Base-by-base conservation (phyloP, 768 basidiomycete species). In the Macrolepiota albuminosa region DNA sequence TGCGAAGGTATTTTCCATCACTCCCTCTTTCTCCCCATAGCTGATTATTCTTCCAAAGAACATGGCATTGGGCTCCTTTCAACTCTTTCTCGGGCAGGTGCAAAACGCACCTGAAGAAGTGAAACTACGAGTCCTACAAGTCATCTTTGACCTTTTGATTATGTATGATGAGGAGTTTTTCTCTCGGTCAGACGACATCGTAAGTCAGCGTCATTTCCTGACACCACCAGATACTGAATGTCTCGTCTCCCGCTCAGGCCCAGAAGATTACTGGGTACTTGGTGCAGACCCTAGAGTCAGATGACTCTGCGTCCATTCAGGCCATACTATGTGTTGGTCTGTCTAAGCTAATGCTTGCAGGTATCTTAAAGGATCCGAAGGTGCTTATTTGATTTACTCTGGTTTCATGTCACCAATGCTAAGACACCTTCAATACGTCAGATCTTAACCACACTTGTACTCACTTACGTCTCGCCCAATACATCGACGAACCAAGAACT, bases 61-160 rank as follows among this genome's bases (percentile, higher is more conserved):
- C 64, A 86, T 88, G 82, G 86, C 86, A 0, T 58, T 82, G 46
- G 76, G 73, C 60, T 83, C 81, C 8, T 93, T 98, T 76, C 89
- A 91, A 54, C 80, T 98, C 0, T 97, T 98, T 76, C 64, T 94
- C 2, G 82, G 85, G 43, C 93, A 95, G 71, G 82, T 93, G 0
- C 85, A 91, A 66, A 78, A 81, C 31, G 85, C 89, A 1, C 88
- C 92, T 2, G 87, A 88, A 55, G 81, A 87, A 16, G 80, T 97
- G 60, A 88, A 88, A 72, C 73, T 89, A 34, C 86, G 88, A 60
- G 86, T 93, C 2, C 75, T 97, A 45, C 89, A 95, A 68, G 84
- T 95, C 54, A 78, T 97, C 16, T 93, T 98, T 67, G 96, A 98
- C 70, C 75, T 97, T 56, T 72, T 98, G 65, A 87, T 97, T 80